Base-by-base conservation (phyloP, 495 filamentous ascomycete genomes). In the Patellaria atrata region DNA sequence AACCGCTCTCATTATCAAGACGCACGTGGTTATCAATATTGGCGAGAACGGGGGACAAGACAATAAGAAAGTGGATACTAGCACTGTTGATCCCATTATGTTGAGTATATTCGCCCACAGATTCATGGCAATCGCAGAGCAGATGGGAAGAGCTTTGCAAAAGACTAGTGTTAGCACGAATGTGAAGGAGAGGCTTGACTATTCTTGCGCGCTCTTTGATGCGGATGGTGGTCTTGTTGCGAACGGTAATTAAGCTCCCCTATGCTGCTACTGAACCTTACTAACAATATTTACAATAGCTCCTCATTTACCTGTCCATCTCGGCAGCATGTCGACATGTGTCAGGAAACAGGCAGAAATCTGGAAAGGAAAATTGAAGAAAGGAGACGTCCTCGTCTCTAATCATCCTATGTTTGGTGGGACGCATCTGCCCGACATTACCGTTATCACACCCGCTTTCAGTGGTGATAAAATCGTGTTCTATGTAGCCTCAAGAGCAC, bases 81-180 rank as follows among this genome's bases (percentile, higher is more conserved):
- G 63, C 51, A 68, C 55, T 38, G 77, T 78, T 1, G 77, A 84
- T 43, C 87, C 89, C 0, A 93, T 97, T 54, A 79, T 91, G 58
- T 71, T 97, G 4, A 91, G 76, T 52, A 91, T 97, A 39, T 97
- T 97, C 47, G 83, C 83, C 1, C 86, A 97, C 54, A 66, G 89
- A 1, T 97, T 97, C 61, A 97, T 97, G 89, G 85, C 87, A 9
- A 96, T 97, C 51, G 89, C 89, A 3, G 89, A 97, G 58, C 87
- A 94, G 54, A 96, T 94, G 87, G 89, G 89, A 3, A 65, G 84
- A 35, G 86, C 89, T 2, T 63, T 97, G 18, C 89, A 96, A 46
- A 97, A 94, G 67, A 97, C 89, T 0, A 87, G 82, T 43, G 89
- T 97, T 30, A 91, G 82, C 38, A 97, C 89, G 3, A 97, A 97